A percentile compares a stretch with the other conserved stretches of the same genome.
These are phyloP conservation scores for Ophiorrhiza pumila DNA, from an alignment of 257 asterid species.

Conservation along the genomic window DNA sequence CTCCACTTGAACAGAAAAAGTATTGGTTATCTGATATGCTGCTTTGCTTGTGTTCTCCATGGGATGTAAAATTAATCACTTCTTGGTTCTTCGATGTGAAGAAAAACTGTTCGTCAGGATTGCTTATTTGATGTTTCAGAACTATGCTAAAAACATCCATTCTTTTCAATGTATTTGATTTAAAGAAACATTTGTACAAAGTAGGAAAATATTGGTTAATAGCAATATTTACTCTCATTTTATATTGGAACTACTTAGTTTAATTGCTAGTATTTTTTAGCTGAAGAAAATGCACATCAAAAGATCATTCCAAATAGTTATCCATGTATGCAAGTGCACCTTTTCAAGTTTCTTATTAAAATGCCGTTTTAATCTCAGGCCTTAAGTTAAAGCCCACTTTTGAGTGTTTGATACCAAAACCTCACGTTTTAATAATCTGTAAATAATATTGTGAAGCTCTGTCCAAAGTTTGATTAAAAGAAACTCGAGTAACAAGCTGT, in stretches of 20 bases:
- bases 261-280: too few relatives aligned
- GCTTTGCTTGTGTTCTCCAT: constrained; percentile 16
- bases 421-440: too few relatives aligned
- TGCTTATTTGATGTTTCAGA: constrained; percentile 16
- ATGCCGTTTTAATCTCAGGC: too few relatives aligned
- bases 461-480: too few relatives aligned
- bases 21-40: constrained; percentile 2
- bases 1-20: constrained; percentile 42
- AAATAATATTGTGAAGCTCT: too few relatives aligned
- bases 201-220: constrained; percentile 36
- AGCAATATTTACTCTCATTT: constrained; percentile 27
- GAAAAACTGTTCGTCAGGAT: constrained; percentile 17
- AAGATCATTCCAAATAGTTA: too few relatives aligned
- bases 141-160: constrained; percentile 30
- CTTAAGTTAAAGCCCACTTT: too few relatives aligned
- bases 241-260: not conserved
- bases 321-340: too few relatives aligned
- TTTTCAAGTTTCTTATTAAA: too few relatives aligned
- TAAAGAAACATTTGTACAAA: constrained; percentile 45
- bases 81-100: constrained; percentile 28
- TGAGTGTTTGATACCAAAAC: too few relatives aligned
- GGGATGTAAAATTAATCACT: constrained; percentile 33
- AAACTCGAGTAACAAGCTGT: too few relatives aligned
- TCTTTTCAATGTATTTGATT: constrained; percentile 45
- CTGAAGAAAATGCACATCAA: too few relatives aligned